Evolutionary conservation across 2,329 filamentous ascomycete genomes (phyloP), one percentile per base, ranked within the genome.

Genomic region (Monilinia polystroma): DNA sequence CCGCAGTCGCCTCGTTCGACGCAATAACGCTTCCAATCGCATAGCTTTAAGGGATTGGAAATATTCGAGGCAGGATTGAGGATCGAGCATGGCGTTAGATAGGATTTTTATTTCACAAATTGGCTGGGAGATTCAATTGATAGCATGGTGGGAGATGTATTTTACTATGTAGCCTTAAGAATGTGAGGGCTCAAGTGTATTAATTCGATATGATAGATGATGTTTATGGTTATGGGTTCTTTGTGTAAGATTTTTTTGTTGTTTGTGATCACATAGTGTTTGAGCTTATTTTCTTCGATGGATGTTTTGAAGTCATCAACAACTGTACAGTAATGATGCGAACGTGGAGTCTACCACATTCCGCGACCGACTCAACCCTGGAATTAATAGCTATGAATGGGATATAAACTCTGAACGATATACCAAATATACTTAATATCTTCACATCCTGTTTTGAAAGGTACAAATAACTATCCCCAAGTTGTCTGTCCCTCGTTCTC

Each of bases 201-300:
- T 64, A 47, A 35, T 64, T 49, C 20, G 20, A 29, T 20, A 64
- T 64, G 62, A 58, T 64, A 57, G 52, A 64, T 26, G 62, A 57
- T 57, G 2, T 26, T 62, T 49, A 64, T 64, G 62, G 29, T 56
- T 64, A 20, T 35, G 38, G 10, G 26, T 26, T 26, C 26, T 43
- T 35, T 7, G n/a, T 26, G 14, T 26, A 23, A 23, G 7, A 32
- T 45, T 16, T 47, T 58, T n/a, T n/a, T n/a, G 20, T 18, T 16
- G n/a, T 20, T 23, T 26, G 20, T 43, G 49, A 29, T 52, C 7
- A 16, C 29, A 51, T 56, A 35, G 14, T 57, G 10, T 14, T 11
- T 43, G 55, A 38, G 18, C 7, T 10, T 38, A 12, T 52, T 26
- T 12, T 5, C 49, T 29, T 14, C 16, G 3, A 16, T 16, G 23